Conservation (phyloP, 164 flowering plant genomes). For the Dillenia suffruticosa region DNA sequence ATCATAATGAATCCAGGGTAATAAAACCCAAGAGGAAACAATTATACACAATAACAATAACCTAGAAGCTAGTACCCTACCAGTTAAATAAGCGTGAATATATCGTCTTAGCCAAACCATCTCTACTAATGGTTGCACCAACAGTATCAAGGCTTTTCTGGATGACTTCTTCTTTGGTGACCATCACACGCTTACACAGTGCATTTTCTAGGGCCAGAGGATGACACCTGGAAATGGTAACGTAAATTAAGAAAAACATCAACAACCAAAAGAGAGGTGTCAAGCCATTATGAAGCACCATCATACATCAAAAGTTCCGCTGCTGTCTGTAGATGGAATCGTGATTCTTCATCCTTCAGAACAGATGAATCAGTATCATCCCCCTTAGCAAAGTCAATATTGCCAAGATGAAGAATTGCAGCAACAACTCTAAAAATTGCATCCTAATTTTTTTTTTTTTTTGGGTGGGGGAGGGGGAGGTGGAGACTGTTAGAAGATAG, state of each 20-base stretch:
- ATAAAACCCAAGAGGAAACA: not conserved
- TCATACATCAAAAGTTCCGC: constrained; percentile 76
- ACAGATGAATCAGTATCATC: constrained; percentile 68
- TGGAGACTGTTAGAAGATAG: not conserved
- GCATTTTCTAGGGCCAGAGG: constrained; percentile 66
- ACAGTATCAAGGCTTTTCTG: constrained; percentile 81
- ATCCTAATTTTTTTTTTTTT: constrained; percentile 35
- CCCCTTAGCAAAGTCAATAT: constrained; percentile 62
- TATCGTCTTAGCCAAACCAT: constrained; percentile 89
- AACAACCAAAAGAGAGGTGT: no score
- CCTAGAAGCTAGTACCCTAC: constrained; percentile 28
- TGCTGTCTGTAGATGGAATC: constrained; percentile 69
- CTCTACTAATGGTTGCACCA: constrained; percentile 76
- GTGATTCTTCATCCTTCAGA: constrained; percentile 57
- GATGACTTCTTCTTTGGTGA: constrained; percentile 92
- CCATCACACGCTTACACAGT: constrained; percentile 72
- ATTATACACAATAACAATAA: not conserved
- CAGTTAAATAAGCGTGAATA: constrained; percentile 90
- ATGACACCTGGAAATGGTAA: constrained; percentile 63
- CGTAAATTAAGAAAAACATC: no score
- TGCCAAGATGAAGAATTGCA: constrained; percentile 87
- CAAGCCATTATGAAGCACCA: not conserved
- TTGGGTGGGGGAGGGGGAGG: no score
- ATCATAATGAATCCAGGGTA: constrained; percentile 3
- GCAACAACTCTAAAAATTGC: constrained; percentile 85